A percentile compares a stretch with the other conserved stretches of the same genome.
phyloP scores from a whole-genome alignment of 2,329 filamentous ascomycete species.

The Diplodia seriata region DNA sequence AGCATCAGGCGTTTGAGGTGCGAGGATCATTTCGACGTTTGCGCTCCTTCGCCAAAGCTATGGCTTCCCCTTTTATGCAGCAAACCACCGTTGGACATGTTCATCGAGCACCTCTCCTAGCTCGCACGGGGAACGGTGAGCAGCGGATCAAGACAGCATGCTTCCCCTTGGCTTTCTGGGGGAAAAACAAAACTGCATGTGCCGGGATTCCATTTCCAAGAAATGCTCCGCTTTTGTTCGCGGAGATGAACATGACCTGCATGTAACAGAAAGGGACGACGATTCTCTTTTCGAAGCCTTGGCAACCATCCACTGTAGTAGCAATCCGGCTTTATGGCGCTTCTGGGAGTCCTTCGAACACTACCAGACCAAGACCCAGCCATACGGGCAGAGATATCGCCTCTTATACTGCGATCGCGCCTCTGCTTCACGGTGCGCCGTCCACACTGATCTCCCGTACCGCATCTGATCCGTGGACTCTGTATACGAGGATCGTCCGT shows the following conservation, averaged over 20 bases:
- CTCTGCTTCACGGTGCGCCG: constrained; percentile 5
- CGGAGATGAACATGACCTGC: neutral
- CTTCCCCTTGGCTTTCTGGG: neutral
- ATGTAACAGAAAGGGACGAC: neutral
- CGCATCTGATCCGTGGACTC: constrained; percentile 4
- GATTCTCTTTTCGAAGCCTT: neutral
- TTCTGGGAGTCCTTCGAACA: neutral
- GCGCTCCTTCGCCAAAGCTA: constrained; percentile 1
- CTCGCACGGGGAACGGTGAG: neutral
- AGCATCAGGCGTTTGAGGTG: neutral
- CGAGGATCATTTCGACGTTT: neutral
- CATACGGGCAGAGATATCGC: too few relatives aligned
- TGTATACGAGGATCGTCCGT: constrained; percentile 29
- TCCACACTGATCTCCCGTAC: constrained; percentile 3
- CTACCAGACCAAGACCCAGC: too few relatives aligned
- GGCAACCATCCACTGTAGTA: neutral
- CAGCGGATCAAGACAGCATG: neutral
- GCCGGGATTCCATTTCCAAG: neutral
- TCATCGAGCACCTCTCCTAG: neutral
- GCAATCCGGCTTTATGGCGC: neutral
- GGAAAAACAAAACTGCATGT: neutral
- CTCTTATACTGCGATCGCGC: constrained; percentile 7
- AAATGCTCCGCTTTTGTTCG: neutral
- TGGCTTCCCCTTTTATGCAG: constrained; percentile 1
- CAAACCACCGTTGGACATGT: neutral